A percentile compares a stretch with the other conserved stretches of the same genome.
Conservation (phyloP, 2,329 filamentous ascomycete species). For the Penicillium carneum region DNA sequence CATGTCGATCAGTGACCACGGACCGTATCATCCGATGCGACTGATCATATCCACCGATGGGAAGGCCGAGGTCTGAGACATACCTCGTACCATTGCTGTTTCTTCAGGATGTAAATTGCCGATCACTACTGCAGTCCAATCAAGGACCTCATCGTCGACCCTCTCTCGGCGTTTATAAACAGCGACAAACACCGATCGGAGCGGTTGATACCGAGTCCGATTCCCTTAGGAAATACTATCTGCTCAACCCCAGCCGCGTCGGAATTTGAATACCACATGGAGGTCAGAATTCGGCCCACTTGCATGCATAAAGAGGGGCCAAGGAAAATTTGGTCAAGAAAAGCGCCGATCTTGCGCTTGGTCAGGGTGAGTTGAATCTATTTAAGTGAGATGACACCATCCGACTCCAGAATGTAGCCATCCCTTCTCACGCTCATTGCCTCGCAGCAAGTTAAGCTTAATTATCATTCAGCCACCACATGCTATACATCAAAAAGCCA, state of each 20-base stretch:
- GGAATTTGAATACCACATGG: too few species aligned
- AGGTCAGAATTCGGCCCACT: background rate
- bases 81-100: background rate
- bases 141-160: background rate
- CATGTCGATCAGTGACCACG: background rate
- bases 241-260: background rate
- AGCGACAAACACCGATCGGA: slow-evolving; percentile 7
- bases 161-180: background rate
- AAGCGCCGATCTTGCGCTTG: background rate
- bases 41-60: background rate
- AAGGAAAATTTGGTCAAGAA: background rate
- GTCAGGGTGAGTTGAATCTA: background rate
- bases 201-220: background rate
- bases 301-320: background rate
- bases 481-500: background rate
- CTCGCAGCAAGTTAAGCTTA: slow-evolving; percentile 10
- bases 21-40: background rate
- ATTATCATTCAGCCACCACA: slow-evolving; percentile 1
- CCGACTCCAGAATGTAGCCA: slow-evolving; percentile 5
- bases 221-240: background rate
- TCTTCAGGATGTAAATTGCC: background rate
- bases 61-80: background rate
- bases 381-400: slow-evolving; percentile 19
- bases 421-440: slow-evolving; percentile 13
- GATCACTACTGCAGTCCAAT: slow-evolving; percentile 3